phyloP scores from a whole-genome alignment of 2,329 filamentous ascomycete genomes.

The Phialemoniopsis sp. region DNA sequence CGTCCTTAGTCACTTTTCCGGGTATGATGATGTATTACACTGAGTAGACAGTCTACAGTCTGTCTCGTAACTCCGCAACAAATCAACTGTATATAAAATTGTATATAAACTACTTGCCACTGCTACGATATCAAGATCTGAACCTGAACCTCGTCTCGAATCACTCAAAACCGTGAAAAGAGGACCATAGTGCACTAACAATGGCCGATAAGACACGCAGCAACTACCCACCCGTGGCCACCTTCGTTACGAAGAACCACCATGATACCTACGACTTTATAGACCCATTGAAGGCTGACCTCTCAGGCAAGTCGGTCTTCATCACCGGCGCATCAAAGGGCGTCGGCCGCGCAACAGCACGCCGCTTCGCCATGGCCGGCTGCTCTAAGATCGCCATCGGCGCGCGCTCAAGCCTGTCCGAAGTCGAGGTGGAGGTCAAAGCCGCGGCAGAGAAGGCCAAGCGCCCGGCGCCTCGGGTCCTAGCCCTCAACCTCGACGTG shows the following conservation, averaged over 20 bases:
- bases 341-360: constrained; percentile 14
- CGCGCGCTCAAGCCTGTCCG: constrained; percentile 42
- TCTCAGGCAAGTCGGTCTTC: constrained; percentile 16
- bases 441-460: constrained; percentile 21
- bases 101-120: too few species aligned
- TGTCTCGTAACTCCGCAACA: too few species aligned
- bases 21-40: too few species aligned
- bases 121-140: too few species aligned
- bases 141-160: too few species aligned
- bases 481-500: constrained; percentile 25
- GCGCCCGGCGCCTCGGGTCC: constrained; percentile 18
- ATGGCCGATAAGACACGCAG: too few species aligned
- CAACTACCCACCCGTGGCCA: too few species aligned
- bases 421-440: constrained; percentile 29
- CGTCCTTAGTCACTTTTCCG: too few species aligned
- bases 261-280: constrained; percentile 24
- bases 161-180: too few species aligned
- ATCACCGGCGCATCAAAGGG: constrained; percentile 19
- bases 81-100: too few species aligned
- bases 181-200: too few species aligned
- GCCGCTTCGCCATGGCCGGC: constrained; percentile 45
- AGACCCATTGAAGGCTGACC: constrained; percentile 10
- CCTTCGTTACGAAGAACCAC: constrained; percentile 8
- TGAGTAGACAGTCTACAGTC: too few species aligned
- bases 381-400: constrained; percentile 43